These are phyloP conservation scores for Rhynchospora tenuis DNA, from an alignment of 176 grass and related monocot genomes.

Conservation along the genomic window DNA sequence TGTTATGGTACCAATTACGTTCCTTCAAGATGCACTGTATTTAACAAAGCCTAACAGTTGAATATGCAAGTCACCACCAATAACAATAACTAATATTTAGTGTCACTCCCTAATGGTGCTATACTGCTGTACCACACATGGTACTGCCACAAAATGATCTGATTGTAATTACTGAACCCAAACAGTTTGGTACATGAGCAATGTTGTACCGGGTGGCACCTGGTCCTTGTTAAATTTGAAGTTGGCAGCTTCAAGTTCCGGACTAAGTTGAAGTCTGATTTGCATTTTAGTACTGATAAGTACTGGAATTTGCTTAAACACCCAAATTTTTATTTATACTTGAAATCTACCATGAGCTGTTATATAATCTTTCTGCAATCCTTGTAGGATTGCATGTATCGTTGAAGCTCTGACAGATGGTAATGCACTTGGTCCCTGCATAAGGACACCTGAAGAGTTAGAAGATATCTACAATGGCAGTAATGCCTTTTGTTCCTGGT, in stretches of 20 bases:
- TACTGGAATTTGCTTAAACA: background rate
- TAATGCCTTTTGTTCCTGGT: background rate
- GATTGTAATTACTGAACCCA: background rate
- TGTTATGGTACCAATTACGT: no score
- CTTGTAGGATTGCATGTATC: background rate
- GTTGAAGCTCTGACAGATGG: background rate
- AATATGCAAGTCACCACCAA: background rate
- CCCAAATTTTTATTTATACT: background rate
- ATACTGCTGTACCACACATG: background rate
- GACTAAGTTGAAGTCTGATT: no score
- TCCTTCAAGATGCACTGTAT: background rate
- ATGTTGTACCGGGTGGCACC: no score
- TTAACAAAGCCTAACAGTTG: no score
- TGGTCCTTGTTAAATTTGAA: no score
- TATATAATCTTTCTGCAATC: background rate
- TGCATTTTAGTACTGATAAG: background rate
- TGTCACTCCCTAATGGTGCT: background rate
- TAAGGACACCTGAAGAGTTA: background rate
- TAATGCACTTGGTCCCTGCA: background rate
- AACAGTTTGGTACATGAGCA: no score
- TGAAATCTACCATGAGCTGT: background rate
- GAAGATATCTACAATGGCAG: background rate
- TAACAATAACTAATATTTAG: no score
- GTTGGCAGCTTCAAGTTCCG: no score
- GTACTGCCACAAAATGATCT: background rate